Evolutionary conservation across 345 rosid genomes (phyloP).

Genomic region (Fremontodendron californicum): DNA sequence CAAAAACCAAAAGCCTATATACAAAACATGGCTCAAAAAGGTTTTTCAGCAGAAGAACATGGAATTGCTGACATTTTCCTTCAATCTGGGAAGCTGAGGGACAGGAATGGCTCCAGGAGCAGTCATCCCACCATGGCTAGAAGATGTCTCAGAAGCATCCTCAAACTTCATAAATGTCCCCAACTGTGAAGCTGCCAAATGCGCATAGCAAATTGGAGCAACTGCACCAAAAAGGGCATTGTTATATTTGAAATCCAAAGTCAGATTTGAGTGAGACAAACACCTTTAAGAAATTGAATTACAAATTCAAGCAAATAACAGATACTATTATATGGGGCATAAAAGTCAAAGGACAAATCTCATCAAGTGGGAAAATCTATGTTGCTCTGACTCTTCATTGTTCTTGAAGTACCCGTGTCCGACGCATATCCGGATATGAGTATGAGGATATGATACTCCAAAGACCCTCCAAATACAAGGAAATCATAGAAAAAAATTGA

Average conservation of each 20-base stretch:
- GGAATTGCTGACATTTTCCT: constrained; percentile 41
- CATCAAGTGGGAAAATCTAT: too few species aligned
- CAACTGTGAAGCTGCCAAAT: constrained; percentile 56
- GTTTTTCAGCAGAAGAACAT: constrained; percentile 73
- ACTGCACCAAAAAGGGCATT: constrained; percentile 28
- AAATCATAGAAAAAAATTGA: too few species aligned
- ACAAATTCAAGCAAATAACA: not conserved
- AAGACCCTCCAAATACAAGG: too few species aligned
- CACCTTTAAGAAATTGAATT: not conserved
- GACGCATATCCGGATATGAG: too few species aligned
- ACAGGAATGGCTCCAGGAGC: constrained; percentile 44
- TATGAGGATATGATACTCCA: too few species aligned
- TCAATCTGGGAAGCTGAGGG: constrained; percentile 52
- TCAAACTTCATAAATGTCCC: constrained; percentile 51
- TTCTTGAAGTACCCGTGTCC: too few species aligned
- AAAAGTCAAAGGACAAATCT: not conserved
- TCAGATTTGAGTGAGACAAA: not conserved
- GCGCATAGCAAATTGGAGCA: constrained; percentile 66
- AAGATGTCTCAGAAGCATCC: constrained; percentile 51
- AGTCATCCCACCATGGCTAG: constrained; percentile 47
- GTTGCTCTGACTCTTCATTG: too few species aligned
- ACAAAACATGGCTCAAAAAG: not conserved
- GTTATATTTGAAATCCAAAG: not conserved
- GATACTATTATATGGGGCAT: too few species aligned
- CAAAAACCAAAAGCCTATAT: not conserved